These are phyloP conservation scores for Apiospora arundinis DNA, from an alignment of 2,329 filamentous ascomycete species.

Conservation along the genomic window DNA sequence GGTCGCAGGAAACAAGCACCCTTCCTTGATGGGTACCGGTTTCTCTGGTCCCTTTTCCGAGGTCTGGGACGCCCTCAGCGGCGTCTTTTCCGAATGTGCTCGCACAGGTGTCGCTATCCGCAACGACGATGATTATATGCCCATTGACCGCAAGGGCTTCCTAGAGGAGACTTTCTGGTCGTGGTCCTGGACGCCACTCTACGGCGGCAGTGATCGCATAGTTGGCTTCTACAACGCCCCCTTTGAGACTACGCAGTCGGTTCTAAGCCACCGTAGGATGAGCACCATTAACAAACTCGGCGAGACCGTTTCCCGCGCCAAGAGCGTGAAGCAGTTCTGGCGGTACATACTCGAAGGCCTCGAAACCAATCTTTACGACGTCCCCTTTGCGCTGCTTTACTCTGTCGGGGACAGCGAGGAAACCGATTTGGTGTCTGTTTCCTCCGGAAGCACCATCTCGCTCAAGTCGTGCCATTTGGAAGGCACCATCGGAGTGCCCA, in stretches of 20 bases:
- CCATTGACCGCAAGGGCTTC: constrained; percentile 42
- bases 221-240: constrained; percentile 49
- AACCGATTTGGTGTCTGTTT: constrained; percentile 41
- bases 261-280: constrained; percentile 42
- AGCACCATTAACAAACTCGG: constrained; percentile 43
- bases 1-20: constrained; percentile 53
- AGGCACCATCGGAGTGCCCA: constrained; percentile 43
- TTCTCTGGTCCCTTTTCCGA: constrained; percentile 64
- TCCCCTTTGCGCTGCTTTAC: constrained; percentile 49
- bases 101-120: constrained; percentile 42
- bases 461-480: constrained; percentile 44
- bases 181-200: constrained; percentile 47
- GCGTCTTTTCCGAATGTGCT: constrained; percentile 44
- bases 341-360: constrained; percentile 40
- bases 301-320: constrained; percentile 39
- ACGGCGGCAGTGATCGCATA: constrained; percentile 43
- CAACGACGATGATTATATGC: constrained; percentile 42
- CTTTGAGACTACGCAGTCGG: constrained; percentile 44
- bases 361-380: constrained; percentile 43
- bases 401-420: constrained; percentile 47
- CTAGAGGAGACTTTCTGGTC: constrained; percentile 48
- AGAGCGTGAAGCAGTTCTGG: constrained; percentile 45
- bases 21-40: constrained; percentile 55
- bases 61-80: constrained; percentile 42
- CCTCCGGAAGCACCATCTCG: constrained; percentile 45